Base-by-base conservation (phyloP, 2,329 filamentous ascomycete genomes). In the Penicillium sp. region DNA sequence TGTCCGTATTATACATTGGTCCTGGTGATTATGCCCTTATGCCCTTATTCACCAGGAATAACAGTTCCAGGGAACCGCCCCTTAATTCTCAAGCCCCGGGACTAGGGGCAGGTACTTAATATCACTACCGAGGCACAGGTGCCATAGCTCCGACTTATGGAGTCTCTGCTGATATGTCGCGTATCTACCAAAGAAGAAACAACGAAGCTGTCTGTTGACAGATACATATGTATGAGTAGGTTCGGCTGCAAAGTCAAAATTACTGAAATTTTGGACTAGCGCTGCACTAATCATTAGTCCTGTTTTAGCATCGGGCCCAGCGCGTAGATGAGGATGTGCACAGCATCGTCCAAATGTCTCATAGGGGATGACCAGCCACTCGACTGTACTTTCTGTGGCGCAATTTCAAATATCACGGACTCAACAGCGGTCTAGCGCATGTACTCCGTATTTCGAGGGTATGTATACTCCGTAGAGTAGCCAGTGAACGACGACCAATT, bases 251-350 rank as follows among this genome's bases (percentile, higher is more conserved):
- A 46, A 40, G 26, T 42, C 23, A 41, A 40, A 35, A 36, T 29
- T 22, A 40, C 22, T 28, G 16, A 40, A 37, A 31, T 32, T 24
- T 47, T 22, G 31, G 23, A 38, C 36, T 34, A 38, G 44, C 37
- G 29, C 35, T 32, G 29, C 40, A 39, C 45, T 22, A 42, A 10
- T 34, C 11, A 34, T 18, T 34, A 16, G 31, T 18, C 14, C 16
- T 11, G 14, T 34, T 29, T 27, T 39, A 11, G 23, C 38, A n/a
- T 36, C 10, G 46, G 49, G 43, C 23, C 40, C 51, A 35, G 51
- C 48, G 51, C 45, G 22, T 51, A 52, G 32, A 50, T 50, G 39
- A 51, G 44, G 47, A 55, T 48, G 36, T 50, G 41, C 55, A 54
- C 4, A 1, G 31, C 31, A 18, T 18, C 35, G 46, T 44, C 41